Conservation (phyloP, 169 alveolate genomes). For the Eimeria falciformis region DNA sequence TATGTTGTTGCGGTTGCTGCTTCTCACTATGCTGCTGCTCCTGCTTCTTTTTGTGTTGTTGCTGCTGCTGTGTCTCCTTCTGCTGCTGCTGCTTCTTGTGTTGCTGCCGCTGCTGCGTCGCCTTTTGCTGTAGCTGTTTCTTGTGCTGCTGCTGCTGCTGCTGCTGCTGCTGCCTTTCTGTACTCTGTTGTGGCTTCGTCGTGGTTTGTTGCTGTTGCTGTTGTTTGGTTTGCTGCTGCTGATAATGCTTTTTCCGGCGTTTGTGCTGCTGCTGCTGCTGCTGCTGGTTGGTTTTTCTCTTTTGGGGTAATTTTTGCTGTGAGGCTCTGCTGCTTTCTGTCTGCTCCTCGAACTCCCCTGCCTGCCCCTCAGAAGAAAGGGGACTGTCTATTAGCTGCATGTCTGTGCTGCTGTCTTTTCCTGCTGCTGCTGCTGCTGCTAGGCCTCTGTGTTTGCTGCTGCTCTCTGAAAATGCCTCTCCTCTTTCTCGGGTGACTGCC, state of each 20-base stretch:
- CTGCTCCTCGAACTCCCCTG: not conserved
- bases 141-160: not conserved
- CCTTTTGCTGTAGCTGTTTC: not conserved
- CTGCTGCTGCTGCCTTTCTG: not conserved
- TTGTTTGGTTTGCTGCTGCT: not conserved
- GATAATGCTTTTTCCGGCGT: not conserved
- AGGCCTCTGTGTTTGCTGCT: not conserved
- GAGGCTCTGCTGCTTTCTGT: not conserved
- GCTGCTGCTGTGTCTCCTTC: not conserved
- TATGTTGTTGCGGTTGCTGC: not conserved
- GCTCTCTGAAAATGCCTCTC: not conserved
- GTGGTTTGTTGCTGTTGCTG: not conserved
- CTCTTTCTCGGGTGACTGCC: not conserved
- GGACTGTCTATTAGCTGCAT: no score
- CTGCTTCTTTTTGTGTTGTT: not conserved
- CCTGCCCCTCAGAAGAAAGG: no score
- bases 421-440: not conserved
- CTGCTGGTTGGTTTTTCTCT: not conserved
- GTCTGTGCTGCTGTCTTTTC: no score
- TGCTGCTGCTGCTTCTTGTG: not conserved
- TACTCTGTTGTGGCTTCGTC: not conserved
- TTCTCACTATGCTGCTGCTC: not conserved
- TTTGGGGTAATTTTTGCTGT: not conserved
- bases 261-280: conserved; percentile 9
- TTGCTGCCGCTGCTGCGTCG: not conserved